These are phyloP conservation scores for Fagopyrum esculentum DNA, from an alignment of 148 eudicot species.

Conservation along the genomic window DNA sequence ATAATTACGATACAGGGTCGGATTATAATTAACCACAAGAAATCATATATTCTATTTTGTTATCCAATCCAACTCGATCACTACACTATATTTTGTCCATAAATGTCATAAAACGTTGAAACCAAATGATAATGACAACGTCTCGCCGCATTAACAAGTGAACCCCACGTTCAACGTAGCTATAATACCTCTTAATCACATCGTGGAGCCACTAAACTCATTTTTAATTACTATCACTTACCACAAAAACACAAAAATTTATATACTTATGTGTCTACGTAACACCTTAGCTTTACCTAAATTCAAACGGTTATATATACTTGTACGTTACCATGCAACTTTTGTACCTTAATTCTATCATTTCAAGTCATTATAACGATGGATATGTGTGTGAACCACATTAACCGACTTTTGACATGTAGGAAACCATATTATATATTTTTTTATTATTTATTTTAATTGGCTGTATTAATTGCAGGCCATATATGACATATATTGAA, in stretches of 20 bases:
- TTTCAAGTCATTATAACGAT: too few relatives aligned
- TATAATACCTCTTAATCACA: not conserved
- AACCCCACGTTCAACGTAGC: not conserved
- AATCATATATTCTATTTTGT: too few relatives aligned
- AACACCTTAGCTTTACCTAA: not conserved
- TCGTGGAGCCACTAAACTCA: not conserved
- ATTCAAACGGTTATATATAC: not conserved
- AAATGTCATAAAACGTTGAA: too few relatives aligned
- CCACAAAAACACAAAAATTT: not conserved
- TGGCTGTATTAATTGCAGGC: not conserved
- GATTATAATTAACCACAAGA: too few relatives aligned
- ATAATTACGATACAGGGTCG: too few relatives aligned
- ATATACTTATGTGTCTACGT: not conserved
- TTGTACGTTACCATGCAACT: too few relatives aligned
- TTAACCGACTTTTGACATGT: not conserved
- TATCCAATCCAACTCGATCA: too few relatives aligned
- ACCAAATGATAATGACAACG: not conserved
- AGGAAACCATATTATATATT: not conserved
- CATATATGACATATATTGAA: not conserved
- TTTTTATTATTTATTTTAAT: not conserved
- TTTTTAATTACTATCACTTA: not conserved
- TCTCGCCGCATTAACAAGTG: conserved; percentile 1
- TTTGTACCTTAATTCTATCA: too few relatives aligned
- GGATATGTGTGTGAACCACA: not conserved
- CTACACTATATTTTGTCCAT: too few relatives aligned